Evolutionary conservation across 257 asterid genomes (phyloP).

Genomic region (Paraleonurus japonicus): DNA sequence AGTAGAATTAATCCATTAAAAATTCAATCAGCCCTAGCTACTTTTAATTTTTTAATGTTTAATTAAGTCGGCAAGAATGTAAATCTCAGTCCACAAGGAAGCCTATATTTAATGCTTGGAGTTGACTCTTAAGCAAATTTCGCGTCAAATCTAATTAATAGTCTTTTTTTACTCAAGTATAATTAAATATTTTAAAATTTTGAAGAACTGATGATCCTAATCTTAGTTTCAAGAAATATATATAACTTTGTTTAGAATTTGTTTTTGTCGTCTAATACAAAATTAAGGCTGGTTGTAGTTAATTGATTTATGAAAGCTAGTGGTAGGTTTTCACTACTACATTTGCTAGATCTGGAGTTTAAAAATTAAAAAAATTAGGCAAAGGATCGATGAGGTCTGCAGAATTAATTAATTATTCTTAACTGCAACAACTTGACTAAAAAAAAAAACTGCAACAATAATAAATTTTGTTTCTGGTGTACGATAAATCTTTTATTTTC

Average conservation of each 20-base stretch:
- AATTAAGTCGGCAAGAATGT: too few relatives aligned
- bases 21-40: too few relatives aligned
- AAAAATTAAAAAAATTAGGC: neutral
- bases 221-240: neutral
- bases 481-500: too few relatives aligned
- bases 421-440: neutral
- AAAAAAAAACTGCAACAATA: neutral
- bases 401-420: neutral
- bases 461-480: too few relatives aligned
- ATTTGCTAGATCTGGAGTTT: neutral
- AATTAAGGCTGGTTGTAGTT: neutral
- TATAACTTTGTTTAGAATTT: neutral
- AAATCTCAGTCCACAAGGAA: neutral
- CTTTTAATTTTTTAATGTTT: too few relatives aligned
- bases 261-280: neutral
- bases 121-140: neutral
- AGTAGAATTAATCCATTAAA: too few relatives aligned
- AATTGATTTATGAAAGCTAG: neutral
- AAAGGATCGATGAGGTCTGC: neutral
- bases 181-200: too few relatives aligned
- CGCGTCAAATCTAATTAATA: neutral
- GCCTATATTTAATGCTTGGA: neutral
- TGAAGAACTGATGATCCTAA: neutral
- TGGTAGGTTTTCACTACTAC: neutral
- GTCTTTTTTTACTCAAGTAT: neutral